These are phyloP conservation scores for Mycosphaerelloides madeirae DNA, from an alignment of 2,329 filamentous ascomycete genomes.

Conservation along the genomic window DNA sequence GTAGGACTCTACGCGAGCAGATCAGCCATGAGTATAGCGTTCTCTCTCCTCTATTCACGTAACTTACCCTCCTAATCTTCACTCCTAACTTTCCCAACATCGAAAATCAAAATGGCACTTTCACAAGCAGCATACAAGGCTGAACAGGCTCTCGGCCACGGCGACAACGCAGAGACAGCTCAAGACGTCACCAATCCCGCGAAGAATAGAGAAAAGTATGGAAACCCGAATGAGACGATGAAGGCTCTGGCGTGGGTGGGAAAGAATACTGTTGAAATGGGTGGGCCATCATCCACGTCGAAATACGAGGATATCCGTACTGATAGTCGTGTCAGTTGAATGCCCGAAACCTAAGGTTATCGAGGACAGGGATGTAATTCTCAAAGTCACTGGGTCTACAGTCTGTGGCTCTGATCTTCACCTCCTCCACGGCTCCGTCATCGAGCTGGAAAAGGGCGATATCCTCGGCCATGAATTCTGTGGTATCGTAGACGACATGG, in stretches of 20 bases:
- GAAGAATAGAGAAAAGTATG: slow-evolving; percentile 46
- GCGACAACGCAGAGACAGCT: slow-evolving; percentile 57
- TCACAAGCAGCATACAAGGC: slow-evolving; percentile 62
- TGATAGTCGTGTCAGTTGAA: slow-evolving; percentile 42
- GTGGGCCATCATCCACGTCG: slow-evolving; percentile 33
- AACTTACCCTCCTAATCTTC: not conserved
- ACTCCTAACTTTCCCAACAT: not conserved
- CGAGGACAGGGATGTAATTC: slow-evolving; percentile 70
- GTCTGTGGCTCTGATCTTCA: slow-evolving; percentile 60
- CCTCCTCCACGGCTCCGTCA: slow-evolving; percentile 47
- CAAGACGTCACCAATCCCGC: slow-evolving; percentile 68
- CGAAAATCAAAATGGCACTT: slow-evolving; percentile 35
- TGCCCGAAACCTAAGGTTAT: slow-evolving; percentile 66
- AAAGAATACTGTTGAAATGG: slow-evolving; percentile 70
- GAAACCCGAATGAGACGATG: slow-evolving; percentile 56
- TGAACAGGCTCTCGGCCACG: slow-evolving; percentile 66
- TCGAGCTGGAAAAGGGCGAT: slow-evolving; percentile 50
- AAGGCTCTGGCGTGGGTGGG: slow-evolving; percentile 77
- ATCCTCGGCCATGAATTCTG: slow-evolving; percentile 52
- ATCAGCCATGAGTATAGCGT: not conserved
- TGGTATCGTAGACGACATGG: slow-evolving; percentile 46
- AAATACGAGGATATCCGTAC: not conserved
- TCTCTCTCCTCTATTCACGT: not conserved
- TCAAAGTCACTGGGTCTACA: slow-evolving; percentile 67
- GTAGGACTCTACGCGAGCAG: not conserved